Percentiles rank a stretch among this genome's conserved stretches.
Evolutionary conservation across 352 stramenopile genomes (phyloP).

Genomic region (Globisporangium rhizosaccharum): DNA sequence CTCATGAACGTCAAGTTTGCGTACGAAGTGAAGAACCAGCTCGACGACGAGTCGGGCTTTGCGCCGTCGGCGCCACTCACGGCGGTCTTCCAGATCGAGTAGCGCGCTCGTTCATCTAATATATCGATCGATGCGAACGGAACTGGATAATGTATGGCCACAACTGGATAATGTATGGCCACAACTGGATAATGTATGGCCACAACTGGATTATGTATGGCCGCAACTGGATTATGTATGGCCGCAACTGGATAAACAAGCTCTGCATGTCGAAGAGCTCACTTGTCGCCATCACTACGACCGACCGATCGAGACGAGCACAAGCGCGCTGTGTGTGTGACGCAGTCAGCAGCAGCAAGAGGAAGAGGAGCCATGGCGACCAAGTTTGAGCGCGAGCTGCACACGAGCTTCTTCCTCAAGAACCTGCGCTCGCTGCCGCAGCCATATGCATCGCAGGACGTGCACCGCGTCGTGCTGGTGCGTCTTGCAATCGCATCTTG

Average conservation of each 20-base stretch:
- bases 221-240: too few species aligned
- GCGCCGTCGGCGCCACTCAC: constrained; percentile 38
- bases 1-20: constrained; percentile 89
- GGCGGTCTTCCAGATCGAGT: constrained; percentile 85
- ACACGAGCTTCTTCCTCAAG: constrained; percentile 78
- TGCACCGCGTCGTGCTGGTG: constrained; percentile 73
- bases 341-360: background rate
- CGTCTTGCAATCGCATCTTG: constrained; percentile 3
- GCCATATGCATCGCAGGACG: constrained; percentile 77
- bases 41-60: constrained; percentile 49
- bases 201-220: too few species aligned
- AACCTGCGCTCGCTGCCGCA: constrained; percentile 62
- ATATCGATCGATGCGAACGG: too few species aligned
- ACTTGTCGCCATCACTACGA: too few species aligned
- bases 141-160: too few species aligned
- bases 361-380: constrained; percentile 7
- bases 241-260: too few species aligned
- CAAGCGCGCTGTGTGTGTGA: background rate
- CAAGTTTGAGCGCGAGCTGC: constrained; percentile 65
- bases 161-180: too few species aligned
- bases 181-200: too few species aligned
- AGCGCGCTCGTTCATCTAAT: constrained; percentile 12
- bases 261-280: too few species aligned
- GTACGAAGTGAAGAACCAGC: constrained; percentile 53
- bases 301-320: too few species aligned